phyloP scores from a whole-genome alignment of 2,329 filamentous ascomycete genomes.

The Fusarium zealandicum region DNA sequence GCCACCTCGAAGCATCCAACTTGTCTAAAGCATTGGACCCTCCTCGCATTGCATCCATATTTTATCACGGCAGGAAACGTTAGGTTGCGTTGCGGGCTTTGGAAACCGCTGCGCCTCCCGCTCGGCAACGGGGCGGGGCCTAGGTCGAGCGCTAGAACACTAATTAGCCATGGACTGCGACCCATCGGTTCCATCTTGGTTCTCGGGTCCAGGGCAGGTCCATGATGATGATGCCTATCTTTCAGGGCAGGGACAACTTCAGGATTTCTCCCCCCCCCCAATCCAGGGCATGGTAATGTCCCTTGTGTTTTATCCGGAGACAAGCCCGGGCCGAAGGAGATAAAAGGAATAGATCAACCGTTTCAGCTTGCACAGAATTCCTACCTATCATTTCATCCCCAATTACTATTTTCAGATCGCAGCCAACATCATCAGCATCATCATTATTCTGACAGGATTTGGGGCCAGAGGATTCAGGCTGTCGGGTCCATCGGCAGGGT shows the following conservation, averaged over 20 bases:
- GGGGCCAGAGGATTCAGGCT: constrained; percentile 1
- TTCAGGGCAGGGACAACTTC: constrained; percentile 17
- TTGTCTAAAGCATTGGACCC: too few relatives aligned
- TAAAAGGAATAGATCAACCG: constrained; percentile 22
- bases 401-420: constrained; percentile 4
- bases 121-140: constrained; percentile 27
- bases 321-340: constrained; percentile 3
- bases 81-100: background rate
- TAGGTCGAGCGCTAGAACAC: background rate
- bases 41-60: too few relatives aligned
- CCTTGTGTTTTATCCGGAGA: constrained; percentile 10
- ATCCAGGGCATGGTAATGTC: background rate
- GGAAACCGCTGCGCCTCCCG: constrained; percentile 32
- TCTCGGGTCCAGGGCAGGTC: background rate
- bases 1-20: too few relatives aligned
- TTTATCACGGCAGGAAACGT: background rate
- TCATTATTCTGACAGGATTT: background rate
- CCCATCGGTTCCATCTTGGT: background rate
- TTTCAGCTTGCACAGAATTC: constrained; percentile 30
- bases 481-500: constrained; percentile 1
- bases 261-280: background rate
- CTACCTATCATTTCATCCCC: constrained; percentile 38
- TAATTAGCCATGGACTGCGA: background rate
- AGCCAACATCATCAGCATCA: constrained; percentile 8
- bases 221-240: constrained; percentile 2